phyloP scores from a whole-genome alignment of 2,329 filamentous ascomycete species.

The Didymella lethalis region DNA sequence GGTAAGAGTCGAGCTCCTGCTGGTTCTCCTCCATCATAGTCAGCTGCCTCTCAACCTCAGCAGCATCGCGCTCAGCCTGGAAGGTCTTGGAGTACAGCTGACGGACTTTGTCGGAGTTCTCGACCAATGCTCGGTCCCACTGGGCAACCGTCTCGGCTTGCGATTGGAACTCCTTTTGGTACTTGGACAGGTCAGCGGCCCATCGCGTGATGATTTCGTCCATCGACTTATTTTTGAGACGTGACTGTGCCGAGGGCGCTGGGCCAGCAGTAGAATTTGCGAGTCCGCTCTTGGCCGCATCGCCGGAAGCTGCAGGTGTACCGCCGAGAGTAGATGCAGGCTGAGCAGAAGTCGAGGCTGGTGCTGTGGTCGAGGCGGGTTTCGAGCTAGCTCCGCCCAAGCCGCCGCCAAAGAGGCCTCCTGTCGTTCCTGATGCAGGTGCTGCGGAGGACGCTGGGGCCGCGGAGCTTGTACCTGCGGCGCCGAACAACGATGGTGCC shows the following conservation, averaged over 20 bases:
- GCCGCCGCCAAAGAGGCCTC: slow-evolving; percentile 30
- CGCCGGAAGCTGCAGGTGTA: slow-evolving; percentile 28
- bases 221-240: slow-evolving; percentile 98
- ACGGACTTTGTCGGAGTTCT: slow-evolving; percentile 94
- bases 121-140: slow-evolving; percentile 92
- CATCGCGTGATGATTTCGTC: slow-evolving; percentile 97
- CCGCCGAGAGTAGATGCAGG: slow-evolving; percentile 29
- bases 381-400: slow-evolving; percentile 23
- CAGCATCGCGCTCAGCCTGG: slow-evolving; percentile 90
- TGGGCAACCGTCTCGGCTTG: slow-evolving; percentile 85
- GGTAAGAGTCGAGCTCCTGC: slow-evolving; percentile 84
- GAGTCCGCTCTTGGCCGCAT: slow-evolving; percentile 54
- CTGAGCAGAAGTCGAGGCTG: slow-evolving; percentile 29
- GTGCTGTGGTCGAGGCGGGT: slow-evolving; percentile 30
- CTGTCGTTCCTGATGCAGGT: slow-evolving; percentile 22
- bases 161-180: slow-evolving; percentile 94
- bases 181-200: slow-evolving; percentile 93
- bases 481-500: slow-evolving; percentile 32
- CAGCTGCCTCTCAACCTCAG: slow-evolving; percentile 92
- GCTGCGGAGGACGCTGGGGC: slow-evolving; percentile 31
- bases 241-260: slow-evolving; percentile 78
- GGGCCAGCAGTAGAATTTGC: slow-evolving; percentile 82
- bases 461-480: slow-evolving; percentile 27
- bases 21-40: slow-evolving; percentile 90
- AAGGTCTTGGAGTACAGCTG: slow-evolving; percentile 91